Conservation (phyloP, 2,329 filamentous ascomycete species). For the Fonsecaea monophora region DNA sequence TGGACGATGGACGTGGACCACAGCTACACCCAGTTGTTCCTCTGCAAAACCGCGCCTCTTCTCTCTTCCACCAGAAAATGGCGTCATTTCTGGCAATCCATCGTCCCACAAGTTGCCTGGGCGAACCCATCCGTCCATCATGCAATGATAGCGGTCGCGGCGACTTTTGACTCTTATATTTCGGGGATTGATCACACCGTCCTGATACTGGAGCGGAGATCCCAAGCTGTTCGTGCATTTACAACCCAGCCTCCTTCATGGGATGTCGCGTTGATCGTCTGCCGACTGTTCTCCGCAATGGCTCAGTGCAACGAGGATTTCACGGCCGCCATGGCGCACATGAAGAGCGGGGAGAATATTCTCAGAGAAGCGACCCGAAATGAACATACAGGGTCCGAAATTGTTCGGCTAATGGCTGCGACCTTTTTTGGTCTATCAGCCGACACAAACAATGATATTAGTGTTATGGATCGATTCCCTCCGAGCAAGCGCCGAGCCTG, state of each 20-base stretch:
- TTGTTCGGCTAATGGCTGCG: constrained; percentile 20
- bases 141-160: constrained; percentile 31
- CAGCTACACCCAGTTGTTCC: constrained; percentile 17
- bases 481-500: not conserved
- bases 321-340: constrained; percentile 22
- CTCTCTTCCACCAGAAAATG: constrained; percentile 24
- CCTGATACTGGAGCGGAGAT: constrained; percentile 16
- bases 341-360: constrained; percentile 24
- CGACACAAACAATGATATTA: constrained; percentile 11
- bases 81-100: constrained; percentile 26
- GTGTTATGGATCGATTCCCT: constrained; percentile 12
- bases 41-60: constrained; percentile 20
- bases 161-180: constrained; percentile 24
- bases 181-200: constrained; percentile 15
- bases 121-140: constrained; percentile 28
- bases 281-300: constrained; percentile 29
- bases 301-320: constrained; percentile 27
- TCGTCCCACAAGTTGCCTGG: constrained; percentile 31
- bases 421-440: constrained; percentile 23
- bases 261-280: constrained; percentile 30
- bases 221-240: constrained; percentile 22
- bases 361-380: constrained; percentile 14
- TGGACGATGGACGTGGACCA: constrained; percentile 11
- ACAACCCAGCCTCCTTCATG: constrained; percentile 10
- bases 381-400: constrained; percentile 10